Base-by-base conservation (phyloP, 306 rosid species). In the Purshia tridentata region DNA sequence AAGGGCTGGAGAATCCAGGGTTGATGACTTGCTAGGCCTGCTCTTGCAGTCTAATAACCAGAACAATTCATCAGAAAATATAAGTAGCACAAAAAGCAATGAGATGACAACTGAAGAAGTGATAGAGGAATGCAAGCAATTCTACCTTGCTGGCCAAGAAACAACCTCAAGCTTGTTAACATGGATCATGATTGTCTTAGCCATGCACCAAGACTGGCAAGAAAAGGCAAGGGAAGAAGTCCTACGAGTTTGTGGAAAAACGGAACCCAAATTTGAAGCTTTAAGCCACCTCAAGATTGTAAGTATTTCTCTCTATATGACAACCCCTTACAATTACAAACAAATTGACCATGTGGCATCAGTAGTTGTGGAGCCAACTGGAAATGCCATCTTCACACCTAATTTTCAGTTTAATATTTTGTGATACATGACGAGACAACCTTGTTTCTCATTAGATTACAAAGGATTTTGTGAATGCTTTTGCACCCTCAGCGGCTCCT, bases 161-260 rank as follows among this genome's bases (percentile, higher is more conserved):
- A 87, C 91, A 64, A 77, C 85, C 15, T 67, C 87, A 39, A 77
- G 80, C 70, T 84, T 69, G 87, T 22, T 82, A 63, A 72, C 79
- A 65, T 84, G 85, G 91, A 82, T 80, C 6, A 50, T 84, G 62
- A 73, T 87, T 19, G 85, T 87, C 51, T 64, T 87, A 39, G 80
- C 91, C 20, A 82, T 84, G 78, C 91, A 84, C 76, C 77, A 77
- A 23, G 76, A 72, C 0, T 87, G 80, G 91, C 91, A 87, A 77
- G 85, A 84, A 51, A 82, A 80, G 77, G 88, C 84, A 65, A 87
- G 88, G 77, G 75, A 82, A 29, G 87, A 87, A 72, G 80, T 82
- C 72, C 74, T 77, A 49, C 77, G 67, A 72, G 63, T 84, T 42
- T 82, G 80, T 74, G 85, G 75, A 8, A 56, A 71, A 57, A 73